Evolutionary conservation across 345 rosid species (phyloP), one percentile per base, ranked within the genome.

Genomic region (Pugionium cornutum): DNA sequence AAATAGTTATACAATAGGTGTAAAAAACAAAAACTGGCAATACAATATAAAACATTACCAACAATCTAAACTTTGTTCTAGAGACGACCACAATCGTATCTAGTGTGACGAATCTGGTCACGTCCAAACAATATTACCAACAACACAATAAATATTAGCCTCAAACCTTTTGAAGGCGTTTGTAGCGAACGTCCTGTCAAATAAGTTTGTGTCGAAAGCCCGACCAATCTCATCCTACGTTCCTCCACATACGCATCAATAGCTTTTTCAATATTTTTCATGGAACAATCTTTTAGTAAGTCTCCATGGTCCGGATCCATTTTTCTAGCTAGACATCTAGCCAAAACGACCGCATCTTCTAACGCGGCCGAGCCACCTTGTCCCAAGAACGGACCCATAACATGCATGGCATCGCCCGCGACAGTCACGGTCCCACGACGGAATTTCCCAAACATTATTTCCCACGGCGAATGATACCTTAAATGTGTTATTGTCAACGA

Each of bases 291-390:
- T 4, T 62, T 7, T 1, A 50, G 25, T 43, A 58, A 35, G 27
- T 51, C 64, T 41, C 55, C 50, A 5, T 67, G 58, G 64, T 41
- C 64, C 27, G 57, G 48, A 40, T 54, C 74, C 45, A 78, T 2
- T 47, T 78, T 74, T 42, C 4, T 61, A 39, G 81, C 69, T 60
- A 77, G 59, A 75, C 84, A 79, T 49, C 86, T 70, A 31, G 80
- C 83, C 2, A 86, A 68, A 56, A 84, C 85, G 3, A 82, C 61
- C 0, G 84, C 82, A 51, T 83, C 88, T 64, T 86, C 91, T 18
- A 82, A 41, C 0, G 79, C 76, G 0, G 83, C 80, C 0, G 81
- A 78, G 51, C 85, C 87, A 0, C 85, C 89, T 37, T 82, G 87
- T 37, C 76, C 84, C 1, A 80, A 44, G 66, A 78, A 80, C 1